phyloP scores from a whole-genome alignment of 805 yeast species.

The Saturnispora saitoi region DNA sequence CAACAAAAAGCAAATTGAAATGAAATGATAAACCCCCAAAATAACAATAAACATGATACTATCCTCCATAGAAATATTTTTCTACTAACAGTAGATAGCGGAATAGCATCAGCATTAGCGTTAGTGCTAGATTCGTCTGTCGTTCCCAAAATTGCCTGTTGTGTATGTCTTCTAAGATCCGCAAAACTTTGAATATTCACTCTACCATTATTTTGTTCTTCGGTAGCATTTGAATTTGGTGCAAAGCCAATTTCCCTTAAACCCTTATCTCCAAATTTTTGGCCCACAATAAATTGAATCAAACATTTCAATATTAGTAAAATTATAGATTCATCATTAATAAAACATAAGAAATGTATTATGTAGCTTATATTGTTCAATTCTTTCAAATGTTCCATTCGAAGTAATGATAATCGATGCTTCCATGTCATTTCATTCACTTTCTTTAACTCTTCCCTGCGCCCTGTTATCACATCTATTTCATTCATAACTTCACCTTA shows the following conservation, averaged over 20 bases:
- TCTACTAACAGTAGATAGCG: conserved; percentile 14
- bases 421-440: not conserved
- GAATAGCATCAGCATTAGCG: not conserved
- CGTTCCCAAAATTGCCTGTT: not conserved
- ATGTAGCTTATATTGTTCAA: conserved; percentile 2
- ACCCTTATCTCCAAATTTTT: not conserved
- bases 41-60: conserved; percentile 18
- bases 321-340: conserved; percentile 11
- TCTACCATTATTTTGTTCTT: not conserved
- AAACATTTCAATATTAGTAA: conserved; percentile 2
- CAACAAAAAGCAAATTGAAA: conserved; percentile 31
- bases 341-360: conserved; percentile 8
- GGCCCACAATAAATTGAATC: conserved; percentile 1
- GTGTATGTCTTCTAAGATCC: conserved; percentile 2
- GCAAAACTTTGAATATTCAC: not conserved
- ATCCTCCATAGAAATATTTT: conserved; percentile 26
- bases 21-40: conserved; percentile 24
- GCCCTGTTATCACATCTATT: not conserved
- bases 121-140: too few relatives aligned
- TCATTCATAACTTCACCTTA: not conserved
- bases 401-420: not conserved
- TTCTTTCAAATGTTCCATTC: not conserved
- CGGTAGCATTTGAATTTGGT: not conserved
- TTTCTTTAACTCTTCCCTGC: not conserved
- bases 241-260: not conserved